phyloP scores from a whole-genome alignment of 306 rosid genomes.

The Gastrolobium bilobum region DNA sequence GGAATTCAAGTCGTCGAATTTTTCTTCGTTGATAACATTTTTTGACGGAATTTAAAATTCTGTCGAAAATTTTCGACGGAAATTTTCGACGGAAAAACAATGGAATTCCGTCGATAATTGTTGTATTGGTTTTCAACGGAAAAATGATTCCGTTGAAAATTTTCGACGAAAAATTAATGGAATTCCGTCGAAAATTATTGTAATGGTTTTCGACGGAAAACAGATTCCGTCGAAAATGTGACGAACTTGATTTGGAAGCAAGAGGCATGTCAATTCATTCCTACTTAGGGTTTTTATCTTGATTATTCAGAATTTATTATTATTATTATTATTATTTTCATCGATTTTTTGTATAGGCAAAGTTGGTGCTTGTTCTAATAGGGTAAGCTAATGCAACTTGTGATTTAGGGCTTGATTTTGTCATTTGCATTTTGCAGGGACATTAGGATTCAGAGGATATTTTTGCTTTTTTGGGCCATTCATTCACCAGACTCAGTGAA shows the following conservation, averaged over 20 bases:
- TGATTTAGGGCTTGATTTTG: constrained; percentile 48
- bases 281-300: constrained; percentile 54
- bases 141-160: no score
- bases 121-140: no score
- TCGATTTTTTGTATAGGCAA: constrained; percentile 4
- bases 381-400: constrained; percentile 44
- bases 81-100: no score
- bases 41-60: no score
- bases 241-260: constrained; percentile 49
- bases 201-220: no score
- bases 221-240: no score
- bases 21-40: no score
- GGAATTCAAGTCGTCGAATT: no score
- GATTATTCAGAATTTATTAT: background rate
- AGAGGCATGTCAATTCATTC: constrained; percentile 62
- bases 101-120: no score
- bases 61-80: no score
- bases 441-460: constrained; percentile 45
- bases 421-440: constrained; percentile 31
- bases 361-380: constrained; percentile 24
- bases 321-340: background rate
- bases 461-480: constrained; percentile 9
- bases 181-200: no score
- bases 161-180: no score
- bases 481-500: constrained; percentile 7